Percentiles rank a stretch among this genome's conserved stretches.
Evolutionary conservation across 176 grass and related monocot species (phyloP).

Genomic region (Rhynchospora pubera): DNA sequence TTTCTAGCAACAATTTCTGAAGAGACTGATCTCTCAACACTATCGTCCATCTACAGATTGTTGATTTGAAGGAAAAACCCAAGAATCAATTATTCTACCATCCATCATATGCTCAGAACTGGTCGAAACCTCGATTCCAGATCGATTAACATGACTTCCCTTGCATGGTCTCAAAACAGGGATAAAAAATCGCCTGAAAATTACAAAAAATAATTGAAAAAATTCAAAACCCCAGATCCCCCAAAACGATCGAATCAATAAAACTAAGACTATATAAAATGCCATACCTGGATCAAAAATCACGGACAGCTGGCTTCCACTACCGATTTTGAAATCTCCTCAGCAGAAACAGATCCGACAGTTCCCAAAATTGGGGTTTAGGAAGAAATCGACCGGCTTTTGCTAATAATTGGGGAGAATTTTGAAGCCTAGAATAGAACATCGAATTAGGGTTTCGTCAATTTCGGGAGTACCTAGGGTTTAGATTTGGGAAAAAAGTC

Average conservation of each 20-base stretch:
- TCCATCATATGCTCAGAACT: constrained; percentile 52
- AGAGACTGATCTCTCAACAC: constrained; percentile 30
- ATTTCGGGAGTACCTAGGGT: constrained; percentile 35
- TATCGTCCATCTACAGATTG: constrained; percentile 60
- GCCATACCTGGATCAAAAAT: constrained; percentile 20
- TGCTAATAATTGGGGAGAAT: background rate
- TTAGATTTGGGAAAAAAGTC: constrained; percentile 27
- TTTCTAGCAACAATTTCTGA: constrained; percentile 36
- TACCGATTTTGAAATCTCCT: constrained; percentile 13
- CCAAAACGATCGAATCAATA: constrained; percentile 8
- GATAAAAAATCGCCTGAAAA: constrained; percentile 27
- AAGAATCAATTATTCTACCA: constrained; percentile 32
- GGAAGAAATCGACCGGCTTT: background rate
- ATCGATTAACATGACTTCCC: constrained; percentile 35
- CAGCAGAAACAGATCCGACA: constrained; percentile 7
- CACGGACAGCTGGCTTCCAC: constrained; percentile 6
- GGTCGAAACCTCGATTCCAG: constrained; percentile 28
- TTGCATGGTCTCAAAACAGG: constrained; percentile 30
- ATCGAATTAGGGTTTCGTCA: constrained; percentile 40
- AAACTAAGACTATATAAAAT: constrained; percentile 5
- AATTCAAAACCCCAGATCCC: constrained; percentile 14
- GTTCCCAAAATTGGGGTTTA: background rate
- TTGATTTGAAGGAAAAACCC: constrained; percentile 24
- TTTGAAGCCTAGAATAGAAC: constrained; percentile 1
- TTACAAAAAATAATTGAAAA: background rate